Evolutionary conservation across 2,329 filamentous ascomycete genomes (phyloP).

Genomic region (Zasmidium cellare): DNA sequence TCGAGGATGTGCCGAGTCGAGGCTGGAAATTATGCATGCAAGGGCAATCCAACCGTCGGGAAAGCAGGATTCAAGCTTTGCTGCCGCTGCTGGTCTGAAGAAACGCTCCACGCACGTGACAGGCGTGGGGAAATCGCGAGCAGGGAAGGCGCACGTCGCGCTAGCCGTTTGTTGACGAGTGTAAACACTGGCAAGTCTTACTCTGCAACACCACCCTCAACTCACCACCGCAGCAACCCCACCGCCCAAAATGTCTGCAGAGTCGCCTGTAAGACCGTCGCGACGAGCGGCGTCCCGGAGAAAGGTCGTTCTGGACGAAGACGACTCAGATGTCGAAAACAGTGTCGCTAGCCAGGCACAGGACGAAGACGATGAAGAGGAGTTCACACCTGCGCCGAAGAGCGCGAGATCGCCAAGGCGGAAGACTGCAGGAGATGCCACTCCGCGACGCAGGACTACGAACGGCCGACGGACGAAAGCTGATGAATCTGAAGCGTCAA

Average conservation of each 20-base stretch:
- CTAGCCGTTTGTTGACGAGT: slow-evolving; percentile 5
- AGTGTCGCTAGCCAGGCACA: slow-evolving; percentile 53
- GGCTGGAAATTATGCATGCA: not conserved
- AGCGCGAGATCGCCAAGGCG: slow-evolving; percentile 58
- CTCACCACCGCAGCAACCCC: slow-evolving; percentile 12
- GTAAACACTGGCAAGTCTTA: slow-evolving; percentile 2
- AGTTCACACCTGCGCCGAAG: slow-evolving; percentile 74
- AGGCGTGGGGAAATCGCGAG: not conserved
- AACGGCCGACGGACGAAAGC: slow-evolving; percentile 48
- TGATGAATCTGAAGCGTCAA: slow-evolving; percentile 53
- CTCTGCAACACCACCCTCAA: not conserved
- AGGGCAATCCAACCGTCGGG: not conserved
- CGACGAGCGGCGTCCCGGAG: slow-evolving; percentile 65
- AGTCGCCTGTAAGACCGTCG: slow-evolving; percentile 53
- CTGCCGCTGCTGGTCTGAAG: not conserved
- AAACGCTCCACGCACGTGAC: not conserved
- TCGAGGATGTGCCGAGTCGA: not conserved
- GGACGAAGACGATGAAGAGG: slow-evolving; percentile 68
- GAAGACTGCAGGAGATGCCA: slow-evolving; percentile 49
- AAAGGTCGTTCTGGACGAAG: slow-evolving; percentile 74
- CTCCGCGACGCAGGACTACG: slow-evolving; percentile 43
- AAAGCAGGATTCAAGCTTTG: not conserved
- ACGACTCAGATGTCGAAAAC: slow-evolving; percentile 64
- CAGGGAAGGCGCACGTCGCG: not conserved
- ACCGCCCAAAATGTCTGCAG: slow-evolving; percentile 22